Evolutionary conservation across 139 green algal species (phyloP).

Genomic region (Microglena sp.): DNA sequence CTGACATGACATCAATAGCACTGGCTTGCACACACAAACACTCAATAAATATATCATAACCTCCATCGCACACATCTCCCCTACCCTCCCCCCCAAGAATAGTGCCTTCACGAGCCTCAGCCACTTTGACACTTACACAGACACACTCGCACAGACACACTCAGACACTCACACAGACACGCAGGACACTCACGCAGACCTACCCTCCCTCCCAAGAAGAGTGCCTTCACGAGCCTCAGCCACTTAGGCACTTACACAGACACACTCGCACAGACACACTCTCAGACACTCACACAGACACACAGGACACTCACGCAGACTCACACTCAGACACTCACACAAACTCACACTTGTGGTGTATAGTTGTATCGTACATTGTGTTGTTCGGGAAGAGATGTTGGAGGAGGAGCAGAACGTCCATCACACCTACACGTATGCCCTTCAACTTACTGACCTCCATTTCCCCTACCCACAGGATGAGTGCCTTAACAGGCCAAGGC

Average conservation of each 20-base stretch:
- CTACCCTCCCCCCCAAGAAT: neutral
- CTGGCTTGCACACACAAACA: neutral
- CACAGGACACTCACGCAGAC: no score
- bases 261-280: neutral
- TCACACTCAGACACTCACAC: no score
- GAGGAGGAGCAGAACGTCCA: no score
- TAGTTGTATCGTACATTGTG: no score
- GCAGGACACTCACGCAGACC: neutral
- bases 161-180: neutral
- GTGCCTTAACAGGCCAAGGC: no score
- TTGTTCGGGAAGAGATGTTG: no score
- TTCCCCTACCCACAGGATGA: no score
- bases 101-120: neutral
- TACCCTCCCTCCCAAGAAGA: neutral
- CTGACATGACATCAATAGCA: no score
- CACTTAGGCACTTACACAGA: neutral
- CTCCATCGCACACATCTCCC: neutral
- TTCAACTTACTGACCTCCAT: no score
- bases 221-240: neutral
- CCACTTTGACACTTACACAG: neutral
- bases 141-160: no score
- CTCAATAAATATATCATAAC: neutral
- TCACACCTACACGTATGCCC: no score
- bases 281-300: neutral
- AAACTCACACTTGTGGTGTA: no score